A percentile compares a stretch with the other conserved stretches of the same genome.
Evolutionary conservation across 352 stramenopile species (phyloP).

Genomic region (Hyaloperonospora arabidopsidis): DNA sequence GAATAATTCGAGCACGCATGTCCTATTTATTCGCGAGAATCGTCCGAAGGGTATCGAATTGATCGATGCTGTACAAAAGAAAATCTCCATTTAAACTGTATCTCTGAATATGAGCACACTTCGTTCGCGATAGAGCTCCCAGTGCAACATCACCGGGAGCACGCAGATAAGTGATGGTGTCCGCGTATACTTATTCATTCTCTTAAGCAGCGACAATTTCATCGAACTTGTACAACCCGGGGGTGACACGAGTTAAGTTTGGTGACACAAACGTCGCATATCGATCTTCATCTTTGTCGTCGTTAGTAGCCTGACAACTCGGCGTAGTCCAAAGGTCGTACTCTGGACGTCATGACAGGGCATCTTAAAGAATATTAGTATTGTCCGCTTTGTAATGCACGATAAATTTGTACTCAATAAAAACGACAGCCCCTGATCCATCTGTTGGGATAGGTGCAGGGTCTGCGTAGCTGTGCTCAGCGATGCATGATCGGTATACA

Average conservation of each 20-base stretch:
- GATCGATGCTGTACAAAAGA: background rate
- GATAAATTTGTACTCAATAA: background rate
- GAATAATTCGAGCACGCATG: slow-evolving; percentile 3
- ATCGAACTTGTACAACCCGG: background rate
- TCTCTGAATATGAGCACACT: background rate
- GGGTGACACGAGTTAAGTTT: too few relatives aligned
- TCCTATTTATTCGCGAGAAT: background rate
- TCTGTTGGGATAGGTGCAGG: background rate
- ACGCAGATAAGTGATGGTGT: too few relatives aligned
- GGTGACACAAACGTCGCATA: too few relatives aligned
- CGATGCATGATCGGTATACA: slow-evolving; percentile 2
- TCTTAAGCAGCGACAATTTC: background rate
- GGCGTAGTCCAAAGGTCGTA: background rate
- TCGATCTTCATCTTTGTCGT: too few relatives aligned
- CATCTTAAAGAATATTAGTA: background rate
- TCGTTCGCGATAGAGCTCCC: background rate
- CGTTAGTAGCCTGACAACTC: background rate
- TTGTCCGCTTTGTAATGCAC: background rate
- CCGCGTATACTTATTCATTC: background rate
- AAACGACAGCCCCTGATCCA: background rate
- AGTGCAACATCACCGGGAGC: too few relatives aligned
- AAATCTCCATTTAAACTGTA: background rate
- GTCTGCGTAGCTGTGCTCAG: background rate
- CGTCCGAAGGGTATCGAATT: slow-evolving; percentile 7
- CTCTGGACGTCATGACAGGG: background rate